Conservation (phyloP, 495 filamentous ascomycete genomes). For the Filosporella fistucella region DNA sequence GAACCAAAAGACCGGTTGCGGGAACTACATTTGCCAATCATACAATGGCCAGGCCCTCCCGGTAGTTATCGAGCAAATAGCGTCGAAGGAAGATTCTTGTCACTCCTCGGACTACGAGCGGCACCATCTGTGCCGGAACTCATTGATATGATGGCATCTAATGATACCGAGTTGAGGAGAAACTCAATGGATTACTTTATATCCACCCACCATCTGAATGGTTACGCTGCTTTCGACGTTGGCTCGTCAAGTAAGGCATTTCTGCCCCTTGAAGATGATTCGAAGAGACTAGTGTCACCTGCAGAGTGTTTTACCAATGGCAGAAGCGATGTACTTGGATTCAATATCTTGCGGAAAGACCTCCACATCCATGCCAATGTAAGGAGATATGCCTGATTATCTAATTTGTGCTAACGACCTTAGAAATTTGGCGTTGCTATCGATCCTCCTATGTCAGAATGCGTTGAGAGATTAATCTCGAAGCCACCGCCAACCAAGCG, state of each 20-base stretch:
- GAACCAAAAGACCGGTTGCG: constrained; percentile 72
- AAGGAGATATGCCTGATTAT: no score
- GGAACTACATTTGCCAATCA: constrained; percentile 64
- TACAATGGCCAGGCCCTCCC: constrained; percentile 71
- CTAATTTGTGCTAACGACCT: no score
- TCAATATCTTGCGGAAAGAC: constrained; percentile 66
- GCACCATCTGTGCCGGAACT: constrained; percentile 67
- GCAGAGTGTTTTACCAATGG: constrained; percentile 79
- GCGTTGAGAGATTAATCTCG: constrained; percentile 61
- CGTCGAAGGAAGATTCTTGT: constrained; percentile 69
- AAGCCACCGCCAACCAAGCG: constrained; percentile 61
- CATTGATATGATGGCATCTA: constrained; percentile 68
- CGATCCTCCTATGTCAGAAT: constrained; percentile 74
- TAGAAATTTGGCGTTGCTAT: constrained; percentile 80
- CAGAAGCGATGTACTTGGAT: constrained; percentile 69
- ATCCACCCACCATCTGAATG: constrained; percentile 68
- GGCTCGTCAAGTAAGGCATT: constrained; percentile 55
- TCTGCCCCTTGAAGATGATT: constrained; percentile 64
- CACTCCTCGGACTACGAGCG: constrained; percentile 61
- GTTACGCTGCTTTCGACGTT: constrained; percentile 61
- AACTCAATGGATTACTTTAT: constrained; percentile 81
- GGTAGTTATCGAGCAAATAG: constrained; percentile 57
- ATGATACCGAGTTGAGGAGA: constrained; percentile 51
- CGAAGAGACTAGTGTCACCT: constrained; percentile 60
- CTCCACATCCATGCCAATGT: constrained; percentile 66